Conservation (phyloP, 441 rosid species). For the Gossypium lobatum region DNA sequence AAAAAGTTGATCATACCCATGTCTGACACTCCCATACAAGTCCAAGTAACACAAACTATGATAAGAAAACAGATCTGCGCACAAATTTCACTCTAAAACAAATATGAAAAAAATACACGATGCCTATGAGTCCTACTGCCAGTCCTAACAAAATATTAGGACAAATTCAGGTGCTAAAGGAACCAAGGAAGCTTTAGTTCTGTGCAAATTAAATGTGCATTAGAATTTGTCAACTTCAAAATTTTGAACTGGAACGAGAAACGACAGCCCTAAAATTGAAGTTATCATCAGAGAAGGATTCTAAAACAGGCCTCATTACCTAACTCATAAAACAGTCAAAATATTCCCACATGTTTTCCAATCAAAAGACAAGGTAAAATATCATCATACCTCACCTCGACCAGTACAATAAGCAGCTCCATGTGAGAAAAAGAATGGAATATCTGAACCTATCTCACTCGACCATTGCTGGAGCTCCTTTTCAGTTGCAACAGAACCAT, state of each 20-base stretch:
- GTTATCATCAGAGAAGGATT: not conserved
- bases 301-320: not conserved
- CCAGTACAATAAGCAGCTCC: constrained; percentile 96
- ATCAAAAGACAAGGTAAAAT: not conserved
- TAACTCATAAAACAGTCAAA: not conserved
- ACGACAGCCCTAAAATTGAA: not conserved
- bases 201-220: not conserved
- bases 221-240: not conserved
- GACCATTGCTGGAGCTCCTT: constrained; percentile 96
- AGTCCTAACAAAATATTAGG: not conserved
- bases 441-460: constrained; percentile 89
- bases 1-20: not conserved
- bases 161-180: not conserved
- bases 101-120: not conserved
- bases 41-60: not conserved
- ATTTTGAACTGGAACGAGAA: not conserved
- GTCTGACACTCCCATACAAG: not conserved
- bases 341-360: constrained; percentile 3
- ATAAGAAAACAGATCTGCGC: not conserved
- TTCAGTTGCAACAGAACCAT: constrained; percentile 65
- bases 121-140: not conserved
- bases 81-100: not conserved
- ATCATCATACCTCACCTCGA: constrained; percentile 83
- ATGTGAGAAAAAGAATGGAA: constrained; percentile 89
- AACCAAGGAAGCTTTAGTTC: not conserved